A percentile compares a stretch with the other conserved stretches of the same genome.
Conservation (phyloP, 805 yeast species). For the Pichia heedii region DNA sequence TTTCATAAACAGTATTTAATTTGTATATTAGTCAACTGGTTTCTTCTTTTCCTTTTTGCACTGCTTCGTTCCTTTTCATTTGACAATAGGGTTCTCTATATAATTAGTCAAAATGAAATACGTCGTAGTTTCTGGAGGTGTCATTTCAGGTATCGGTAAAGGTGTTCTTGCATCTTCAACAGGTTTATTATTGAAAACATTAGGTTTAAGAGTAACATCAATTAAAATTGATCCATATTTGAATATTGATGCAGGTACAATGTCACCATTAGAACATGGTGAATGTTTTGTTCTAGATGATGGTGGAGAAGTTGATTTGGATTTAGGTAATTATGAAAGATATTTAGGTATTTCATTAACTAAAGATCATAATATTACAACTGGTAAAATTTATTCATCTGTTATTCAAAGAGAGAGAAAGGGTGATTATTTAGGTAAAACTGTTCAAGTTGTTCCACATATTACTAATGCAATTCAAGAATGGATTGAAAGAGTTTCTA, state of each 20-base stretch:
- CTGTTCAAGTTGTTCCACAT: constrained; percentile 99
- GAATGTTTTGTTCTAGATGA: constrained; percentile 97
- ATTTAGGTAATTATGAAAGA: constrained; percentile 96
- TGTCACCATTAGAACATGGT: constrained; percentile 99
- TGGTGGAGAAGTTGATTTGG: constrained; percentile 98
- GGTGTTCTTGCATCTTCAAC: constrained; percentile 98
- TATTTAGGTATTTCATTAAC: constrained; percentile 90
- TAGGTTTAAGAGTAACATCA: constrained; percentile 92
- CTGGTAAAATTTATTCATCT: constrained; percentile 92
- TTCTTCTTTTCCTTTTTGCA: too few species aligned
- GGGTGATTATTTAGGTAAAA: constrained; percentile 96
- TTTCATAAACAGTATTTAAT: too few species aligned
- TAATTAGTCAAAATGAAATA: constrained; percentile 60
- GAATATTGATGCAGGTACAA: constrained; percentile 99
- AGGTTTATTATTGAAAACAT: constrained; percentile 86
- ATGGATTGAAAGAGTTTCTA: constrained; percentile 93
- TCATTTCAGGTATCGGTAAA: constrained; percentile 97
- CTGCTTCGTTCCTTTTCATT: too few species aligned
- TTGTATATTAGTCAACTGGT: too few species aligned
- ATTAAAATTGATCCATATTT: constrained; percentile 98
- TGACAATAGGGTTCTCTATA: too few species aligned
- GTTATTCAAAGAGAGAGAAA: constrained; percentile 92
- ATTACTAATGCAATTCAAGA: constrained; percentile 95
- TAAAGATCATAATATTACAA: constrained; percentile 91
- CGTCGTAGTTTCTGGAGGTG: constrained; percentile 99